Conservation (phyloP, 2,329 filamentous ascomycete species). For the Hypoxylon sp. region DNA sequence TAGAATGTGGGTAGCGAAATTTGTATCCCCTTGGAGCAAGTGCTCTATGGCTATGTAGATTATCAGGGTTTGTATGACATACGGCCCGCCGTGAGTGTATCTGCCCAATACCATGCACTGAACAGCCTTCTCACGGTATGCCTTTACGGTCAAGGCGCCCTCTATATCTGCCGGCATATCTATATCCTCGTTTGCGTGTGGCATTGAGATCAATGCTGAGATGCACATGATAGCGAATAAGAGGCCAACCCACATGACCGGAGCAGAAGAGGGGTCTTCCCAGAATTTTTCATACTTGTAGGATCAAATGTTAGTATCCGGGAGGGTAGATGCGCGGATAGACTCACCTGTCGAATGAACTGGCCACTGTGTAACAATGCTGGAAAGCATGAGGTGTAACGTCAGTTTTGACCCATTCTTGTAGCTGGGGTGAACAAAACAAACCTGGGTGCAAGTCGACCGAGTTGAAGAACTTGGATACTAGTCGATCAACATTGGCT, state of each 20-base stretch:
- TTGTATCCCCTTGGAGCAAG: slow-evolving; percentile 43
- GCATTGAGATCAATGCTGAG: slow-evolving; percentile 37
- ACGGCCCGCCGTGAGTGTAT: slow-evolving; percentile 54
- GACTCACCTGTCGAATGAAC: slow-evolving; percentile 44
- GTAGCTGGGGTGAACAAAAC: too few relatives aligned
- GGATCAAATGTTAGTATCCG: neutral
- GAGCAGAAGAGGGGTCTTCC: slow-evolving; percentile 47
- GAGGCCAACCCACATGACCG: slow-evolving; percentile 56
- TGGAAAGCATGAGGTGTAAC: too few relatives aligned
- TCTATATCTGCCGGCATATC: neutral
- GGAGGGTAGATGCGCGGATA: neutral
- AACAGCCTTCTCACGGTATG: slow-evolving; percentile 43
- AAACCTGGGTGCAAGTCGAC: slow-evolving; percentile 43
- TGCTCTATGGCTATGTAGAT: slow-evolving; percentile 48
- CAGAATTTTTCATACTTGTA: slow-evolving; percentile 56
- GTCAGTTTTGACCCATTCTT: too few relatives aligned
- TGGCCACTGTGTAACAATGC: slow-evolving; percentile 43
- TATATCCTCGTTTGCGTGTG: slow-evolving; percentile 15
- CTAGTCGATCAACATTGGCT: slow-evolving; percentile 46
- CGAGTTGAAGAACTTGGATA: slow-evolving; percentile 51
- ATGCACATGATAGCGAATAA: slow-evolving; percentile 57
- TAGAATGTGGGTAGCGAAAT: slow-evolving; percentile 48
- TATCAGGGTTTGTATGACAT: slow-evolving; percentile 51
- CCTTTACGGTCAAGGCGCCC: slow-evolving; percentile 10
- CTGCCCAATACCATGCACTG: slow-evolving; percentile 50